phyloP scores from a whole-genome alignment of 345 rosid genomes.

The Gossypium stocksii region DNA sequence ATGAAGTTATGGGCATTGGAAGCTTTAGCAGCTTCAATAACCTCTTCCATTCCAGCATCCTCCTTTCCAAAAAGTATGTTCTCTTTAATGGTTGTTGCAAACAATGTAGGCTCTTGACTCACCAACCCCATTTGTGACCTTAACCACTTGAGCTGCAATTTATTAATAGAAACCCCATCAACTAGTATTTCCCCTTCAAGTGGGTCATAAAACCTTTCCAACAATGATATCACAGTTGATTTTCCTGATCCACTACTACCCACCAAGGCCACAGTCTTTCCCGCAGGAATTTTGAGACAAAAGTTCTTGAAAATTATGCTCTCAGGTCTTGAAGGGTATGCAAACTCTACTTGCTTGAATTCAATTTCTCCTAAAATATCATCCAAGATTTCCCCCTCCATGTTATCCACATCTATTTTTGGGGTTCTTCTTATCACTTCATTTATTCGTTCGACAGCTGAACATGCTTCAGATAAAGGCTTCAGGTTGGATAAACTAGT shows the following conservation, averaged over 20 bases:
- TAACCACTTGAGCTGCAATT: slow-evolving; percentile 73
- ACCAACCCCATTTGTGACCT: slow-evolving; percentile 75
- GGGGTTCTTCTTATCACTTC: slow-evolving; percentile 70
- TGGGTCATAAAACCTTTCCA: slow-evolving; percentile 86
- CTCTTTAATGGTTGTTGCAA: slow-evolving; percentile 72
- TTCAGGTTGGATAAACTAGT: slow-evolving; percentile 64
- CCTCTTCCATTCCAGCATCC: slow-evolving; percentile 49
- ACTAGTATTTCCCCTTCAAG: slow-evolving; percentile 53
- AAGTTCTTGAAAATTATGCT: slow-evolving; percentile 48
- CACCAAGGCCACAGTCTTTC: slow-evolving; percentile 77
- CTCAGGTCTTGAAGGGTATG: slow-evolving; percentile 74
- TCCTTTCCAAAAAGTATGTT: slow-evolving; percentile 73
- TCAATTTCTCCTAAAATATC: slow-evolving; percentile 57
- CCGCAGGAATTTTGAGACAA: slow-evolving; percentile 54
- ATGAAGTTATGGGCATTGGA: slow-evolving; percentile 72
- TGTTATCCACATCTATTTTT: slow-evolving; percentile 53
- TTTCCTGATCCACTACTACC: slow-evolving; percentile 93
- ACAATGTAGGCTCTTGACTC: slow-evolving; percentile 72
- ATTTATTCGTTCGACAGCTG: slow-evolving; percentile 57
- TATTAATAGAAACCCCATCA: slow-evolving; percentile 55
- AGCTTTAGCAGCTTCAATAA: slow-evolving; percentile 54
- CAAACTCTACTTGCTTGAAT: slow-evolving; percentile 51
- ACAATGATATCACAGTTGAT: slow-evolving; percentile 68
- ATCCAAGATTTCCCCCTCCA: slow-evolving; percentile 42
- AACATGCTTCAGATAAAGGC: slow-evolving; percentile 60